These are phyloP conservation scores for Geotrichum australiense DNA, from an alignment of 1,139 yeast species.

Conservation along the genomic window DNA sequence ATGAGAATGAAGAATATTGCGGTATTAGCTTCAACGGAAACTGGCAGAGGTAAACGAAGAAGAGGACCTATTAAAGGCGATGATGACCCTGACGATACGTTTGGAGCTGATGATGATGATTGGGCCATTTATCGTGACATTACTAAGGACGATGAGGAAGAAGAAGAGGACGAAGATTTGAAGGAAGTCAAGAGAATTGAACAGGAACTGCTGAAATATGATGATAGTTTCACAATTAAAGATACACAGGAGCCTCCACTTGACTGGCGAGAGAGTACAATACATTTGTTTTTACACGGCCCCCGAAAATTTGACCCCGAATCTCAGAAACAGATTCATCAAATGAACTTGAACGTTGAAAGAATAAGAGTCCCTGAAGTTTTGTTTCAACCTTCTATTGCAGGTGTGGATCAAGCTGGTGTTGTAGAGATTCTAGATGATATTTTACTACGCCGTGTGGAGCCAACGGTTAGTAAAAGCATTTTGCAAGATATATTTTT, in stretches of 20 bases:
- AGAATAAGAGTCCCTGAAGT: slow-evolving; percentile 90
- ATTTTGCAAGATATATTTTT: slow-evolving; percentile 60
- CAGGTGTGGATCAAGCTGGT: slow-evolving; percentile 95
- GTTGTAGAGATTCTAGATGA: slow-evolving; percentile 69
- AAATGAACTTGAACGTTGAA: slow-evolving; percentile 83
- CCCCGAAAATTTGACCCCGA: slow-evolving; percentile 69
- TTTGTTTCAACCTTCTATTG: slow-evolving; percentile 87
- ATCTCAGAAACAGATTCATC: slow-evolving; percentile 67
- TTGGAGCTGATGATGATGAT: slow-evolving; percentile 94
- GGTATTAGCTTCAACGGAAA: slow-evolving; percentile 71
- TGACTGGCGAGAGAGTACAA: slow-evolving; percentile 75
- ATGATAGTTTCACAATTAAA: slow-evolving; percentile 77
- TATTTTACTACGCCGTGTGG: slow-evolving; percentile 54
- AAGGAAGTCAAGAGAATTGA: slow-evolving; percentile 61
- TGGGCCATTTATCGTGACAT: slow-evolving; percentile 90
- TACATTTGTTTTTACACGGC: slow-evolving; percentile 85
- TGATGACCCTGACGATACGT: slow-evolving; percentile 88
- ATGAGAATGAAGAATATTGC: slow-evolving; percentile 89
- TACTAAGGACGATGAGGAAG: slow-evolving; percentile 63
- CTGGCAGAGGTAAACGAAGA: slow-evolving; percentile 31
- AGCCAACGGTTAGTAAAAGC: slow-evolving; percentile 44
- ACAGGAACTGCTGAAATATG: slow-evolving; percentile 66
- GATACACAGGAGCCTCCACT: slow-evolving; percentile 77
- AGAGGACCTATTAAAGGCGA: slow-evolving; percentile 43
- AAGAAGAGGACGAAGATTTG: slow-evolving; percentile 68